A percentile compares a stretch with the other conserved stretches of the same genome.
phyloP scores from a whole-genome alignment of 2,329 filamentous ascomycete genomes.

The Dothistroma pini region DNA sequence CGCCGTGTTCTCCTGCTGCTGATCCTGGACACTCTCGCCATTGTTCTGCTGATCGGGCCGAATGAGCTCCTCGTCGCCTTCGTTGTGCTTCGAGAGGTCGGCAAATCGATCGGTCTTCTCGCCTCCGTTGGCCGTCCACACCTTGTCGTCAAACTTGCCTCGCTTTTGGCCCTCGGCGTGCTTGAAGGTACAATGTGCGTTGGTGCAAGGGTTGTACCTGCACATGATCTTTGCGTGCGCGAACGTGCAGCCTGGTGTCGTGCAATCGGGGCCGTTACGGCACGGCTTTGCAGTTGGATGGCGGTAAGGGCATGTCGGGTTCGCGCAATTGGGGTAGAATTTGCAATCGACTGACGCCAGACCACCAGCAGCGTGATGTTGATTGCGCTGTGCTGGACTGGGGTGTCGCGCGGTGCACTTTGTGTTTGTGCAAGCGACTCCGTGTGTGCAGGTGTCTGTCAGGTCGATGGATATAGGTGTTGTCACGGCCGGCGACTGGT shows the following conservation, averaged over 20 bases:
- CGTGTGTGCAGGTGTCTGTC: slow-evolving; percentile 75
- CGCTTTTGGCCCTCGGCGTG: slow-evolving; percentile 86
- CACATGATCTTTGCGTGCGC: slow-evolving; percentile 81
- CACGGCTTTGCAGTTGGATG: slow-evolving; percentile 85
- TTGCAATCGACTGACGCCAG: slow-evolving; percentile 79
- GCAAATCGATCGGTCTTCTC: slow-evolving; percentile 28
- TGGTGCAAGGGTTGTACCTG: slow-evolving; percentile 88
- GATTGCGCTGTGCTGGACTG: slow-evolving; percentile 75
- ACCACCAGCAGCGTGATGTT: slow-evolving; percentile 55
- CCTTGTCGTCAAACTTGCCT: slow-evolving; percentile 79
- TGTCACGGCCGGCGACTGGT: slow-evolving; percentile 86
- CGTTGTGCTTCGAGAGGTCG: slow-evolving; percentile 23
- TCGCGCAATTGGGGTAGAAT: slow-evolving; percentile 91
- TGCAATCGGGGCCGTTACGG: slow-evolving; percentile 87
- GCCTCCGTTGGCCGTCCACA: slow-evolving; percentile 69
- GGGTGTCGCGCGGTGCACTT: slow-evolving; percentile 93
- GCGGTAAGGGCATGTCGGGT: slow-evolving; percentile 80
- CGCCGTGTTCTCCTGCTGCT: slow-evolving; percentile 10
- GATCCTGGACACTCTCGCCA: background rate
- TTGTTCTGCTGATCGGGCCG: slow-evolving; percentile 26
- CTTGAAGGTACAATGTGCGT: slow-evolving; percentile 81
- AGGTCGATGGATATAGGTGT: slow-evolving; percentile 69
- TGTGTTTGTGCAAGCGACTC: slow-evolving; percentile 88
- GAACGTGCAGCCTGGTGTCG: slow-evolving; percentile 77
- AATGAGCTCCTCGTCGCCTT: slow-evolving; percentile 34